Conservation (phyloP, 139 green algal species). For the Chlorella vulgaris region DNA sequence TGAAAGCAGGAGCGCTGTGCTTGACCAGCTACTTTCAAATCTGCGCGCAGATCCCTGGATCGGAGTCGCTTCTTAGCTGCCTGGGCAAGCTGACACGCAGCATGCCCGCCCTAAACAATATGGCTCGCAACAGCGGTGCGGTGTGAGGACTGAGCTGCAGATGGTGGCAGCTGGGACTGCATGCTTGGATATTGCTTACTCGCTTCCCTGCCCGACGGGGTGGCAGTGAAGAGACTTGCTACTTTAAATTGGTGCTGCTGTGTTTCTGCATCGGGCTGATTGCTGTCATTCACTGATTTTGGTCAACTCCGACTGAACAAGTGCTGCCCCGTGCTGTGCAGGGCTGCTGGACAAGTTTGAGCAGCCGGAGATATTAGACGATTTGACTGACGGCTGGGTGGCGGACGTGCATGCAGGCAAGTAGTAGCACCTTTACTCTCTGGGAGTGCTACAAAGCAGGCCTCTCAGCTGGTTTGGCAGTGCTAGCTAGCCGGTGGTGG, state of each 20-base stretch:
- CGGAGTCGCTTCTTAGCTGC: constrained; percentile 32
- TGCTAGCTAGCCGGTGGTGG: too few species aligned
- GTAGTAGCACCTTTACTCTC: not conserved
- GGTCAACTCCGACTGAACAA: not conserved
- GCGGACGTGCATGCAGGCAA: constrained; percentile 32
- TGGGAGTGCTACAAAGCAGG: too few species aligned
- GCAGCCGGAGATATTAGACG: constrained; percentile 50
- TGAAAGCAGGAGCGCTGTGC: too few species aligned
- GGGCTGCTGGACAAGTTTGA: constrained; percentile 41
- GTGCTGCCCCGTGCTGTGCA: not conserved
- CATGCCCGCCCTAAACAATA: not conserved
- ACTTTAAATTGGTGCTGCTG: too few species aligned
- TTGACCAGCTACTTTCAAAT: too few species aligned
- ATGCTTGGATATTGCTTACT: too few species aligned
- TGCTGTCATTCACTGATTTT: not conserved
- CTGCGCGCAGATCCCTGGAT: constrained; percentile 17
- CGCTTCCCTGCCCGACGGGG: too few species aligned
- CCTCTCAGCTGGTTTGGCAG: too few species aligned
- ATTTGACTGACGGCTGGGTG: constrained; percentile 47
- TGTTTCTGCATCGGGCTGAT: not conserved
- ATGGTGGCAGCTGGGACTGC: not conserved
- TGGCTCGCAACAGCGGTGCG: constrained; percentile 22
- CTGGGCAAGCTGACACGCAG: not conserved
- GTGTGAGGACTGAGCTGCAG: not conserved
- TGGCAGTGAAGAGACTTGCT: too few species aligned